Evolutionary conservation across 2,329 filamentous ascomycete species (phyloP).

Genomic region (Thielaviopsis euricoi): DNA sequence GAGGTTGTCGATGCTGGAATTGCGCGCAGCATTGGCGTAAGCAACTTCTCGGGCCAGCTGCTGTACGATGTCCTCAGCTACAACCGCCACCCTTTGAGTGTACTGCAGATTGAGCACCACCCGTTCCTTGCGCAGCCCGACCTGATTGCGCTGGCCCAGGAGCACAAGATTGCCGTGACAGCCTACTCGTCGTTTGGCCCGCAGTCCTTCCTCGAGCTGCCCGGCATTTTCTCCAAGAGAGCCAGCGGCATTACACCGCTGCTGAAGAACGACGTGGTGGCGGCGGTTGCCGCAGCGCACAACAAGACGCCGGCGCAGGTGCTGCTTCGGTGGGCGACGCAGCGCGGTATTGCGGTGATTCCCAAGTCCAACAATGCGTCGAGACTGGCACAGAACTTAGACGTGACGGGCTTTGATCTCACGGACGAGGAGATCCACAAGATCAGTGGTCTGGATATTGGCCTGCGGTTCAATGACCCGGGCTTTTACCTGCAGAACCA

Average conservation of each 20-base stretch:
- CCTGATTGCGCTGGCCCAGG: slow-evolving; percentile 52
- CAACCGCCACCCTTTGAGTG: slow-evolving; percentile 55
- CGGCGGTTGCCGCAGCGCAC: slow-evolving; percentile 49
- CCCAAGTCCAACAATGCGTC: slow-evolving; percentile 50
- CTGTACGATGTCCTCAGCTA: slow-evolving; percentile 68
- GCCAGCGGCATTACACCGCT: slow-evolving; percentile 50
- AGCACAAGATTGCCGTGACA: slow-evolving; percentile 56
- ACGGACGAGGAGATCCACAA: slow-evolving; percentile 46
- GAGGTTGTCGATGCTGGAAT: slow-evolving; percentile 51
- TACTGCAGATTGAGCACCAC: slow-evolving; percentile 81
- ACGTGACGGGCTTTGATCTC: slow-evolving; percentile 49
- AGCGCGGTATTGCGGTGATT: slow-evolving; percentile 65
- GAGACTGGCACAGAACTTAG: slow-evolving; percentile 48
- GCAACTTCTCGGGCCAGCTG: slow-evolving; percentile 66
- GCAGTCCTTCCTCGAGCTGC: slow-evolving; percentile 60
- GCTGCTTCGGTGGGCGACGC: slow-evolving; percentile 73
- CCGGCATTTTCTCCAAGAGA: slow-evolving; percentile 22
- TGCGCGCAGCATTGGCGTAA: slow-evolving; percentile 59
- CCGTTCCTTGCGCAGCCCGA: slow-evolving; percentile 66
- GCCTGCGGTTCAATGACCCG: slow-evolving; percentile 60
- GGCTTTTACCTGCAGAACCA: slow-evolving; percentile 22
- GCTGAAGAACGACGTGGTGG: slow-evolving; percentile 53
- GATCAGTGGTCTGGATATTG: slow-evolving; percentile 48
- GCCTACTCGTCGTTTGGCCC: slow-evolving; percentile 78
- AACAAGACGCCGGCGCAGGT: slow-evolving; percentile 64